Evolutionary conservation across 768 basidiomycete species (phyloP).

Genomic region (Russula sp.): DNA sequence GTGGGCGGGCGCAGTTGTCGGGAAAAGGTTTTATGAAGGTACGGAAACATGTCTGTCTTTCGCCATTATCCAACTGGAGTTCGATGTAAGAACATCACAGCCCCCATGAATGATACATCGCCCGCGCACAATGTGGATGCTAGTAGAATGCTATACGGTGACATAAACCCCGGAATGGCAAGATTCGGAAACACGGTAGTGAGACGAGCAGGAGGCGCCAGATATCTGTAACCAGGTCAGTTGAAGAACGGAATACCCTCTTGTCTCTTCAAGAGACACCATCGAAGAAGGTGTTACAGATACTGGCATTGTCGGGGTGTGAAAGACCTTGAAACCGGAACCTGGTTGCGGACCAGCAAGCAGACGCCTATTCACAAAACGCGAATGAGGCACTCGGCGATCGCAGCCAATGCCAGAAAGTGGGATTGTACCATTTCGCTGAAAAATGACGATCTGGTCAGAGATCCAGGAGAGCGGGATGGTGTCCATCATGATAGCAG

Average conservation of each 20-base stretch:
- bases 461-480: no score
- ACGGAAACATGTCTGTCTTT: neutral
- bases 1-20: neutral
- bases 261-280: neutral
- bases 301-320: neutral
- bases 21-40: slow-evolving; percentile 3
- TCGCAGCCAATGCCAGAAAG: neutral
- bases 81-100: neutral
- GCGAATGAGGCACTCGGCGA: neutral
- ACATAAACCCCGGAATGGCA: no score
- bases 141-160: neutral
- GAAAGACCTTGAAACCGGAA: neutral
- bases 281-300: neutral
- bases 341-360: neutral
- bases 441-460: no score
- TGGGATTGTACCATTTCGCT: no score
- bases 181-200: no score
- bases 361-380: neutral
- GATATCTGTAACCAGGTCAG: neutral
- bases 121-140: neutral
- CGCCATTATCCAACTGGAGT: neutral
- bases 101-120: neutral
- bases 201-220: neutral
- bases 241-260: neutral
- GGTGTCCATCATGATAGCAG: no score